Base-by-base conservation (phyloP, 169 alveolate species). In the Besnoitia besnoiti region DNA sequence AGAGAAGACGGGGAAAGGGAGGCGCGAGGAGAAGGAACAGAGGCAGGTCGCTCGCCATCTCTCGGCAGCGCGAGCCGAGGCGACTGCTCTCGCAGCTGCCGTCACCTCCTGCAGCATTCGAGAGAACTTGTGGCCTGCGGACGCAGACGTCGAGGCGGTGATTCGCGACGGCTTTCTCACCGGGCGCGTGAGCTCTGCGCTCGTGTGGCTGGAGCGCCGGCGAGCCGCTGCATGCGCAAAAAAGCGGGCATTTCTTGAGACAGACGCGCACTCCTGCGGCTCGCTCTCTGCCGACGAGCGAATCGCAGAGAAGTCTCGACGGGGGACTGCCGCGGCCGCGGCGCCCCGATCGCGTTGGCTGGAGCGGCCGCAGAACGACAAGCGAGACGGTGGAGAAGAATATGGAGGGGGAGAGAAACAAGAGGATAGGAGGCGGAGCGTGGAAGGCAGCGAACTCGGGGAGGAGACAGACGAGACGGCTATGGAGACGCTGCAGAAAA, bases 101-200 rank as follows among this genome's bases (percentile, higher is more conserved):
- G 82, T 73, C 46, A 37, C 46, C 82, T 62, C 79, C 39, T 73
- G 82, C 21, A 73, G 82, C 46, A 73, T n/a, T 10, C 39, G 2
- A 19, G 82, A 7, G 46, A 73, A 73, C 12, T 42, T 82, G 67
- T 90, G 93, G 93, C 88, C 88, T 16, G 73, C 82, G 19, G 84
- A 77, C 5, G 90, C 89, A 39, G 73, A 88, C 51, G 24, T 46
- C 14, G 94, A 91, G 77, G 50, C 91, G 21, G 94, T 91, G 37
- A 80, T 91, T 35, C 59, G 94, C 30, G 94, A 91, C 33, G 88
- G 91, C 2, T 91, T 91, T 33, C 85, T 91, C 44, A 91, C 87
- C 49, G 94, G 94, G 24, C 73, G 79, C 10, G 88, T 91, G 42
- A 82, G 91, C 87, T 42, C 79, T 50, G 94, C 91, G 0, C 75